These are phyloP conservation scores for Rhizophora apiculata DNA, from an alignment of 345 rosid genomes.

Conservation along the genomic window DNA sequence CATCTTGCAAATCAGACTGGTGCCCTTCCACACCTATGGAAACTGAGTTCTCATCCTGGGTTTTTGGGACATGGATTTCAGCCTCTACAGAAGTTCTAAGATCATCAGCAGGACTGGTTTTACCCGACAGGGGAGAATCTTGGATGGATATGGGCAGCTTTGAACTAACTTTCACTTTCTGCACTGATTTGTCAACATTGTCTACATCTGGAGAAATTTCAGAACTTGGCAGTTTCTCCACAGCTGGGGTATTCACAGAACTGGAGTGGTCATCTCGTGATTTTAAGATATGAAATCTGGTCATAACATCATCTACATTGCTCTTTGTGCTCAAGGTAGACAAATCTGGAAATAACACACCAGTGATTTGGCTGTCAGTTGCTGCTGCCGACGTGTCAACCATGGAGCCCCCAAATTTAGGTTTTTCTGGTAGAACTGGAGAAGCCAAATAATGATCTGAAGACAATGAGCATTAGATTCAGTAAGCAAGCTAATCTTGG, in stretches of 20 bases:
- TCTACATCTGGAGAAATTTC: conserved; percentile 8
- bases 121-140: conserved; percentile 13
- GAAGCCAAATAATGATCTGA: conserved; percentile 5
- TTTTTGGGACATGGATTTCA: conserved; percentile 42
- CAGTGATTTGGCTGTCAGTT: background rate
- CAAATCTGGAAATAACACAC: conserved; percentile 23
- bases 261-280: conserved; percentile 19
- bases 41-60: conserved; percentile 27
- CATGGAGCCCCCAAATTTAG: background rate
- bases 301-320: conserved; percentile 47
- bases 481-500: background rate
- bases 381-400: background rate
- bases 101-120: conserved; percentile 19
- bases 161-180: conserved; percentile 23
- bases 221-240: conserved; percentile 16
- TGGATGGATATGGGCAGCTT: conserved; percentile 5
- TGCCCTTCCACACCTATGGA: conserved; percentile 20
- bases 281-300: conserved; percentile 51
- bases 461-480: conserved; percentile 1
- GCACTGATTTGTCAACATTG: conserved; percentile 23
- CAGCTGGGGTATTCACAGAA: conserved; percentile 13
- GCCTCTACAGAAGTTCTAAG: conserved; percentile 40
- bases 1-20: conserved; percentile 8
- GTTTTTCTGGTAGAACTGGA: conserved; percentile 18
- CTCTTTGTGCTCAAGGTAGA: conserved; percentile 17